A percentile compares a stretch with the other conserved stretches of the same genome.
Evolutionary conservation across 1,284 basidiomycete species (phyloP).

Genomic region (Calocybe gambosa): DNA sequence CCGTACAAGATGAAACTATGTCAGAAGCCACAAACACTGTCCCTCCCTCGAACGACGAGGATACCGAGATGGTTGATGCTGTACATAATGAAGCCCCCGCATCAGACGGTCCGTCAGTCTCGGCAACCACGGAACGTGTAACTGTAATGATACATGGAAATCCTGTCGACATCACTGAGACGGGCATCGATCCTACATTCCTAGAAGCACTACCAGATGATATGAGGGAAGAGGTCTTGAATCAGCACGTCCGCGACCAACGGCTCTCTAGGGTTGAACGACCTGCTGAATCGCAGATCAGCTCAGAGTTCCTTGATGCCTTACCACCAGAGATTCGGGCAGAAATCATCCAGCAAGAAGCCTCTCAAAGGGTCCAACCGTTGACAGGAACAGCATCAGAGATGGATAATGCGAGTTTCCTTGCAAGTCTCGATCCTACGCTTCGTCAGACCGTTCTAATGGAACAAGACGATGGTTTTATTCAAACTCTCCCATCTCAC

Average conservation of each 20-base stretch:
- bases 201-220: conserved; percentile 97
- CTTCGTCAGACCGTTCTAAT: conserved; percentile 83
- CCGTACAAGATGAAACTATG: conserved; percentile 22
- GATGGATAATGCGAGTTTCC: conserved; percentile 82
- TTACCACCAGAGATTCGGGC: conserved; percentile 94
- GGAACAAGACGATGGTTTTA: conserved; percentile 81
- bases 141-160: conserved; percentile 89
- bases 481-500: conserved; percentile 74
- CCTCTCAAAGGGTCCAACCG: conserved; percentile 67
- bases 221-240: conserved; percentile 97
- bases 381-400: conserved; percentile 52
- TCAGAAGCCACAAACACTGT: conserved; percentile 16
- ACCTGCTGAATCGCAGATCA: conserved; percentile 82
- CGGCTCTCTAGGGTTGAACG: conserved; percentile 68
- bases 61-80: conserved; percentile 40
- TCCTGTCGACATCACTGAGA: conserved; percentile 97
- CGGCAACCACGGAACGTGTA: conserved; percentile 43
- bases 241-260: conserved; percentile 94
- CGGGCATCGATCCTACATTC: conserved; percentile 97
- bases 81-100: conserved; percentile 16
- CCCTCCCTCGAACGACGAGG: conserved; percentile 23
- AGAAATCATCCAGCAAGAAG: conserved; percentile 95
- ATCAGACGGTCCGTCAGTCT: conserved; percentile 19
- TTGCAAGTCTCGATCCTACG: conserved; percentile 80
- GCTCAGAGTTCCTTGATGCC: conserved; percentile 92